Conservation (phyloP, 2,329 filamentous ascomycete genomes). For the Chrysoporthe deuterocubensis region DNA sequence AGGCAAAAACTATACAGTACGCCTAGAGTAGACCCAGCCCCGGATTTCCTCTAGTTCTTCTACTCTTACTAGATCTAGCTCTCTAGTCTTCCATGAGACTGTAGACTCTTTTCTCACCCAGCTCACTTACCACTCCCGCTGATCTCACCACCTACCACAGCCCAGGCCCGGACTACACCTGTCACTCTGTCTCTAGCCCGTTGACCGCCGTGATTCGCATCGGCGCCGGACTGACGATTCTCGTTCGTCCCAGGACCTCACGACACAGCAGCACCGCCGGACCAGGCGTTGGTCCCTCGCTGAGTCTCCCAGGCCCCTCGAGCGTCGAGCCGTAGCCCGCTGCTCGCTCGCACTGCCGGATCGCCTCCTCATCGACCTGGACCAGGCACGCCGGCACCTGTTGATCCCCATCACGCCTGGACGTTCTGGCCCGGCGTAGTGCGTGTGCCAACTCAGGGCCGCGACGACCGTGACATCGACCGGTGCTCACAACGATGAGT, state of each 20-base stretch:
- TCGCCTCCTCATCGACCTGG: neutral
- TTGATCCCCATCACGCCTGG: neutral
- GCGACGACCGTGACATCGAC: constrained; percentile 3
- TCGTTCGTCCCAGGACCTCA: neutral
- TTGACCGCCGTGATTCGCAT: neutral
- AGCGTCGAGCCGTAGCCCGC: neutral
- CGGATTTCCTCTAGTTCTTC: constrained; percentile 14
- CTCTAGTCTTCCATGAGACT: constrained; percentile 1
- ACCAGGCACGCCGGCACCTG: neutral
- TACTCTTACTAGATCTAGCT: constrained; percentile 1
- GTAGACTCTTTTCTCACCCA: neutral
- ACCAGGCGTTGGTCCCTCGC: no score
- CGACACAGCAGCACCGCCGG: no score
- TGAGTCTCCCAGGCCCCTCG: no score
- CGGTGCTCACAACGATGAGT: constrained; percentile 14
- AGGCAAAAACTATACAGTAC: constrained; percentile 5
- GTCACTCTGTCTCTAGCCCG: neutral
- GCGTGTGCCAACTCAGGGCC: constrained; percentile 5
- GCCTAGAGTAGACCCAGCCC: constrained; percentile 8
- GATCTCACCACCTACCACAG: neutral
- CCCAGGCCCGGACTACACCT: neutral
- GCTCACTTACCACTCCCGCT: neutral
- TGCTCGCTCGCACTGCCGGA: neutral
- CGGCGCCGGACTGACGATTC: neutral
- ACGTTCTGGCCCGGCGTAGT: constrained; percentile 8